phyloP scores from a whole-genome alignment of 352 stramenopile species.

The Pythium pectinolyticum region DNA sequence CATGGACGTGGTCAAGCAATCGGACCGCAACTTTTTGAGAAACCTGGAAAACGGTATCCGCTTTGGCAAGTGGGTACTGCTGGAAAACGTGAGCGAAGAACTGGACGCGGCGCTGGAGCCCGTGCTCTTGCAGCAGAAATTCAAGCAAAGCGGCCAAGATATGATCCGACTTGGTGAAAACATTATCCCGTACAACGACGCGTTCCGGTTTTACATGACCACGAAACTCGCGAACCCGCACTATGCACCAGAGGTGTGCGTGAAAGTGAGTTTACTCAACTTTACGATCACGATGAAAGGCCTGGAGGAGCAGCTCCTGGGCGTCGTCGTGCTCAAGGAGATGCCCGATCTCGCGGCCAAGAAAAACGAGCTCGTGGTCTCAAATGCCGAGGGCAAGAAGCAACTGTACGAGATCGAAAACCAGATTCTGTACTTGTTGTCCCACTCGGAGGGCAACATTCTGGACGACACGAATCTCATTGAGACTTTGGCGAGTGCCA shows the following conservation, averaged over 20 bases:
- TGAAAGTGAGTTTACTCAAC: slow-evolving; percentile 92
- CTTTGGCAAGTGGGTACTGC: slow-evolving; percentile 90
- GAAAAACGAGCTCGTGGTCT: slow-evolving; percentile 90
- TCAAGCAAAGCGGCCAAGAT: slow-evolving; percentile 91
- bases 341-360: slow-evolving; percentile 89
- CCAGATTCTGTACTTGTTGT: slow-evolving; percentile 90
- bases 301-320: slow-evolving; percentile 89
- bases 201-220: slow-evolving; percentile 91
- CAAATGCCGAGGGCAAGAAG: slow-evolving; percentile 86
- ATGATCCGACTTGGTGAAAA: slow-evolving; percentile 92
- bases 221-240: slow-evolving; percentile 93
- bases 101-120: slow-evolving; percentile 90
- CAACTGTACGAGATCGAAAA: slow-evolving; percentile 92
- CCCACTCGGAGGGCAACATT: slow-evolving; percentile 91
- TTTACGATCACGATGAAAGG: slow-evolving; percentile 93
- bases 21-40: slow-evolving; percentile 85
- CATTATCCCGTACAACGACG: slow-evolving; percentile 90
- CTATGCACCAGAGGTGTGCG: slow-evolving; percentile 89
- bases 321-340: slow-evolving; percentile 88
- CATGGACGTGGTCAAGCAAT: slow-evolving; percentile 92
- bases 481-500: slow-evolving; percentile 83
- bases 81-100: slow-evolving; percentile 90
- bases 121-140: slow-evolving; percentile 89
- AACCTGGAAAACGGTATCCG: slow-evolving; percentile 89
- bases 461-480: slow-evolving; percentile 92